A percentile compares a stretch with the other conserved stretches of the same genome.
phyloP scores from a whole-genome alignment of 257 asterid genomes.

The Eucommia ulmoides region DNA sequence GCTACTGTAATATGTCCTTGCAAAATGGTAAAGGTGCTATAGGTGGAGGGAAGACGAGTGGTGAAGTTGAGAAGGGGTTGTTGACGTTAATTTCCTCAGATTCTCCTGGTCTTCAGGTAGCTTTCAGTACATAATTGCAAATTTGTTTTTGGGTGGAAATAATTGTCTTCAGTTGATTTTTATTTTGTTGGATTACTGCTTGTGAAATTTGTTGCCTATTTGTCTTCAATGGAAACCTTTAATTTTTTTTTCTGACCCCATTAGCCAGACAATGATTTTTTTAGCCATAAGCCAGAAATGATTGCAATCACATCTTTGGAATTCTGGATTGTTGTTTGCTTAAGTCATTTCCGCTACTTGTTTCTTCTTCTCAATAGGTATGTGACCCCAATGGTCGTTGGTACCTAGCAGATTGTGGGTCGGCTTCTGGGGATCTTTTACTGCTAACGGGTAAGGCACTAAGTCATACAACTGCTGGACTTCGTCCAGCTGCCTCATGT shows the following conservation, averaged over 20 bases:
- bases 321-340: constrained; percentile 6
- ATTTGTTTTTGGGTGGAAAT: not conserved
- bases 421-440: constrained; percentile 72
- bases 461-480: constrained; percentile 88
- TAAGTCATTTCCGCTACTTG: constrained; percentile 17
- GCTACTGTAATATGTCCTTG: constrained; percentile 36
- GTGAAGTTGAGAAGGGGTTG: constrained; percentile 81
- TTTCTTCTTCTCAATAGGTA: constrained; percentile 42
- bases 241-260: too few species aligned
- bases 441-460: constrained; percentile 92
- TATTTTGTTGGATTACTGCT: too few species aligned
- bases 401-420: constrained; percentile 84
- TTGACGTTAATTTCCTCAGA: constrained; percentile 73
- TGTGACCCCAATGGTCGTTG: constrained; percentile 90
- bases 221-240: too few species aligned
- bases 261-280: too few species aligned
- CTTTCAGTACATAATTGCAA: not conserved
- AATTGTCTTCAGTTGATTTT: too few species aligned
- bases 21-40: constrained; percentile 47
- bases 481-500: constrained; percentile 72
- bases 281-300: too few species aligned
- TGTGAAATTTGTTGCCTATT: too few species aligned
- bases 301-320: not conserved
- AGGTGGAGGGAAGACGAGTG: constrained; percentile 49
- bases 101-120: constrained; percentile 83